A percentile compares a stretch with the other conserved stretches of the same genome.
phyloP scores from a whole-genome alignment of 768 basidiomycete species.

The Sarcodon aspratus region DNA sequence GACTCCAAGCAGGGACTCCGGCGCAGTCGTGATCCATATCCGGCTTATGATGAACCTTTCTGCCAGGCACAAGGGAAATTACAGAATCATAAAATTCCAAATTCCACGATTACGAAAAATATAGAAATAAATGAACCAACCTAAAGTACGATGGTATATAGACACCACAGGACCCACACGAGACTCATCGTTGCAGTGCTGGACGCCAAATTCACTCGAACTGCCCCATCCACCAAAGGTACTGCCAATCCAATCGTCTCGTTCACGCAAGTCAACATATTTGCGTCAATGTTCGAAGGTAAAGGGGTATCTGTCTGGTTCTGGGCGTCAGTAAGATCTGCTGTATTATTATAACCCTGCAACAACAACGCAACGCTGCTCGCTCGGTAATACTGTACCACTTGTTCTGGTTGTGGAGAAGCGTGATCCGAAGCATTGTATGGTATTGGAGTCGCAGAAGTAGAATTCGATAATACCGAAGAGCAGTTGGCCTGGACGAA shows the following conservation, averaged over 20 bases:
- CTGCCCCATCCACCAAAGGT: conserved; percentile 37
- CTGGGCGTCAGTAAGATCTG: conserved; percentile 26
- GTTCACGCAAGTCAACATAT: conserved; percentile 47
- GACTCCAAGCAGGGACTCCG: too few species aligned
- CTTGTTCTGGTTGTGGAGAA: conserved; percentile 35
- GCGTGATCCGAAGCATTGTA: conserved; percentile 20
- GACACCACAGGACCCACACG: too few species aligned
- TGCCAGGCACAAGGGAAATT: too few species aligned
- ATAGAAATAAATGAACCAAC: too few species aligned
- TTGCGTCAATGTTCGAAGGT: conserved; percentile 36
- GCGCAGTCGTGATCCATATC: too few species aligned
- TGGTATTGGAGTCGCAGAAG: conserved; percentile 17
- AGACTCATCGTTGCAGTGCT: too few species aligned
- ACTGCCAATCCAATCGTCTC: conserved; percentile 46
- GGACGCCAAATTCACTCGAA: background rate
- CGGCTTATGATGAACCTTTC: too few species aligned
- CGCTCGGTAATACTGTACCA: conserved; percentile 59
- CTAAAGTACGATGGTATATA: too few species aligned
- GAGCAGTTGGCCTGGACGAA: conserved; percentile 20
- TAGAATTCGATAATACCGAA: conserved; percentile 19
- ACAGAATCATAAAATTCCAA: too few species aligned
- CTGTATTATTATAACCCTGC: conserved; percentile 59
- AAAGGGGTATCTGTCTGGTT: conserved; percentile 35
- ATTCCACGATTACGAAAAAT: too few species aligned
- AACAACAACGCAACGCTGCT: conserved; percentile 51